These are phyloP conservation scores for Aspergillus sergii DNA, from an alignment of 2,329 filamentous ascomycete species.

Conservation along the genomic window DNA sequence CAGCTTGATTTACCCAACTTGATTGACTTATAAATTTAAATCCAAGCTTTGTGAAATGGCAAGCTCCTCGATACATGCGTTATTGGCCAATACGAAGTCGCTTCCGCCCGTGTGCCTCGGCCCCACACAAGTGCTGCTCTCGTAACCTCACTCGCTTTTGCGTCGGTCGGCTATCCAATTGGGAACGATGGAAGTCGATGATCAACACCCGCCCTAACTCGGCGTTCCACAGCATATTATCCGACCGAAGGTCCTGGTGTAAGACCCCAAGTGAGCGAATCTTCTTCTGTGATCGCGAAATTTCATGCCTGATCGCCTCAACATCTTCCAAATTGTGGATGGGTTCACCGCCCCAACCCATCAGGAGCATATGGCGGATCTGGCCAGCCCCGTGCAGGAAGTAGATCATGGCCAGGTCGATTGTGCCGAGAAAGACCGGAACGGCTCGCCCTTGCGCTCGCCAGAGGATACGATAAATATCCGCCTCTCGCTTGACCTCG, in stretches of 20 bases:
- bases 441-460: background rate
- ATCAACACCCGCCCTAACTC: constrained; percentile 14
- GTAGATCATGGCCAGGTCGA: too few species aligned
- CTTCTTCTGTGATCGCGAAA: constrained; percentile 14
- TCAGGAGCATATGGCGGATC: constrained; percentile 9
- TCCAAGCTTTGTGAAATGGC: background rate
- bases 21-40: background rate
- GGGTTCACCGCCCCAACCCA: constrained; percentile 27
- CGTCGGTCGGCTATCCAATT: constrained; percentile 11
- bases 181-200: constrained; percentile 1
- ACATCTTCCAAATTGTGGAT: constrained; percentile 1
- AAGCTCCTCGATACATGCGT: background rate
- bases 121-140: background rate
- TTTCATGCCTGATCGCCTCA: constrained; percentile 7
- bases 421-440: background rate
- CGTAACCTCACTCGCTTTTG: constrained; percentile 5
- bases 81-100: background rate
- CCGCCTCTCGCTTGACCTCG: background rate
- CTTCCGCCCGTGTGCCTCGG: background rate
- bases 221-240: constrained; percentile 21
- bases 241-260: constrained; percentile 16
- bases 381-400: too few species aligned
- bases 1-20: background rate
- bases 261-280: constrained; percentile 15
- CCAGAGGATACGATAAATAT: background rate